phyloP scores from a whole-genome alignment of 2,329 filamentous ascomycete genomes.

The Ophiosphaerella herpotricha region DNA sequence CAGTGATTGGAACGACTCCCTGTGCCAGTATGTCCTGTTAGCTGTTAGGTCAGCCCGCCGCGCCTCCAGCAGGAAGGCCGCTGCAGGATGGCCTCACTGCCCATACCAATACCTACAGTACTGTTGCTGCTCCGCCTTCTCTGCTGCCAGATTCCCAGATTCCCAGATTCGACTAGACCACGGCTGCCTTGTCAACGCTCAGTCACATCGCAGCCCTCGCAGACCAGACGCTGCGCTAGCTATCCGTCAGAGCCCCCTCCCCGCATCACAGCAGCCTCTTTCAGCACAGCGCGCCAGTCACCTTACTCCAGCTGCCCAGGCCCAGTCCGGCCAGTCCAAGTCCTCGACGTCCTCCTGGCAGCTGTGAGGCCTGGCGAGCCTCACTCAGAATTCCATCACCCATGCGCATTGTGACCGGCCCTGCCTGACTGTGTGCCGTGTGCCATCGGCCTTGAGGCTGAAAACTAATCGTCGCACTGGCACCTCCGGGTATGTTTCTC shows the following conservation, averaged over 20 bases:
- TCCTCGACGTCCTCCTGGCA: slow-evolving; percentile 6
- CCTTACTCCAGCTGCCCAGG: too few relatives aligned
- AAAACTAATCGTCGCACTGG: slow-evolving; percentile 43
- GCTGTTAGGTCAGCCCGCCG: slow-evolving; percentile 11
- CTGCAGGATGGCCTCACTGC: background rate
- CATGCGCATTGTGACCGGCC: slow-evolving; percentile 17
- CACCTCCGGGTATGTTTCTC: slow-evolving; percentile 42
- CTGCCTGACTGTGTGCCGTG: slow-evolving; percentile 24
- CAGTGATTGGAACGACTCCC: slow-evolving; percentile 8
- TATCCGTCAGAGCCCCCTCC: slow-evolving; percentile 2
- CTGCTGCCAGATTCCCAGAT: background rate
- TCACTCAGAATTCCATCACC: slow-evolving; percentile 8
- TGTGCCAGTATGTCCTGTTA: background rate
- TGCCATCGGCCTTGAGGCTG: slow-evolving; percentile 45
- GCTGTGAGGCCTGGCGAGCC: slow-evolving; percentile 9
- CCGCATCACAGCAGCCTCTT: slow-evolving; percentile 25
- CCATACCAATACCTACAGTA: too few relatives aligned
- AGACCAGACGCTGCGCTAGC: too few relatives aligned
- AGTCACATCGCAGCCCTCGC: too few relatives aligned
- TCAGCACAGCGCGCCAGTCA: slow-evolving; percentile 1
- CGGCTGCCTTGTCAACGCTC: too few relatives aligned
- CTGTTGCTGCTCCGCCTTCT: too few relatives aligned
- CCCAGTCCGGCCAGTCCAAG: slow-evolving; percentile 2
- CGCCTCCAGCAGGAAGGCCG: slow-evolving; percentile 7
- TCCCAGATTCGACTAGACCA: too few relatives aligned